Conservation (phyloP, 2,329 filamentous ascomycete genomes). For the Penicillium sp. region DNA sequence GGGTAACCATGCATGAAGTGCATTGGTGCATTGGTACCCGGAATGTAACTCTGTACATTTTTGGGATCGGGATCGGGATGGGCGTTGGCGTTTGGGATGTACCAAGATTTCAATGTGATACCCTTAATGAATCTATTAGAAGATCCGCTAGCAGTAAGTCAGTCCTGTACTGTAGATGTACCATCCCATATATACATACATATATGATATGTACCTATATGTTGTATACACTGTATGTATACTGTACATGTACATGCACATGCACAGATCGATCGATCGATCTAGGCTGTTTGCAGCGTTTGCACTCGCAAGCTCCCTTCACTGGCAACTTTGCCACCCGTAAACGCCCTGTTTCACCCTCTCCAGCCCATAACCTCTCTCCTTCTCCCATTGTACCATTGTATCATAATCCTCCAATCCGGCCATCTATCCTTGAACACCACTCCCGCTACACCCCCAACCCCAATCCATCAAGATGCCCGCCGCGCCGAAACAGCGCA, state of each 20-base stretch:
- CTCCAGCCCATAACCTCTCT: too few relatives aligned
- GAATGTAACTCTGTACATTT: constrained; percentile 2
- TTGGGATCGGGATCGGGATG: neutral
- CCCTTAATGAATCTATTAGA: too few relatives aligned
- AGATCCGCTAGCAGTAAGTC: too few relatives aligned
- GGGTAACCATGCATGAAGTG: constrained; percentile 5
- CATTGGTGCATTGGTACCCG: neutral
- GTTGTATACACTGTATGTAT: neutral
- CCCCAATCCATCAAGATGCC: constrained; percentile 56
- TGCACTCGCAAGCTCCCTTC: constrained; percentile 26
- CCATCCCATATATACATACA: too few relatives aligned
- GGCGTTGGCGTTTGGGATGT: neutral
- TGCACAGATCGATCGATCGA: constrained; percentile 9
- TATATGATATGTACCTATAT: neutral
- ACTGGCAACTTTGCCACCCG: constrained; percentile 29
- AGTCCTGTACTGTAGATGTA: neutral
- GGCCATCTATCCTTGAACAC: neutral
- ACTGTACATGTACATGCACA: neutral
- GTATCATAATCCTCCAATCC: neutral
- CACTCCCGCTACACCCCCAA: neutral
- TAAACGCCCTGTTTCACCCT: neutral
- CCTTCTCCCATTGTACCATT: too few relatives aligned
- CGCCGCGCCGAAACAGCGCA: constrained; percentile 80
- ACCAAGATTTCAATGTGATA: too few relatives aligned
- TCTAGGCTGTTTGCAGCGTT: constrained; percentile 33